A percentile compares a stretch with the other conserved stretches of the same genome.
Conservation (phyloP, 2,329 filamentous ascomycete genomes). For the Boeremia lycopersici region DNA sequence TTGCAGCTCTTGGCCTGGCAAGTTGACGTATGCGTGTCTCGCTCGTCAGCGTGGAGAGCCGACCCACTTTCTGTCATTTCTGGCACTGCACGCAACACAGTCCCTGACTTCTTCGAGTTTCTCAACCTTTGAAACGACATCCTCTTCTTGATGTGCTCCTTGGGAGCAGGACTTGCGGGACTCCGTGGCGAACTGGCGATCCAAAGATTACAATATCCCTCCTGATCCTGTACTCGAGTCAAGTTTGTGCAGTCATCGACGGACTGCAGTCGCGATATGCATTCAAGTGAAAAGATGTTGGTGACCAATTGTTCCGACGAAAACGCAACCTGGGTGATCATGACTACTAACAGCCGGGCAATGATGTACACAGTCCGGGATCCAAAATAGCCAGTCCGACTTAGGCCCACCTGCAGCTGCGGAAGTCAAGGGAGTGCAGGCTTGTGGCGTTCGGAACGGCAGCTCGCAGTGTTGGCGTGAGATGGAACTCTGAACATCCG, state of each 20-base stretch:
- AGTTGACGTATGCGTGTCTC: conserved; percentile 41
- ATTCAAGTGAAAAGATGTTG: conserved; percentile 14
- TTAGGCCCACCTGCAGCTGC: conserved; percentile 8
- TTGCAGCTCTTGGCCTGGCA: conserved; percentile 24
- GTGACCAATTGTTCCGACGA: conserved; percentile 18
- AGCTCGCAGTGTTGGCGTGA: conserved; percentile 8
- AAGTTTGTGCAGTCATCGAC: conserved; percentile 12
- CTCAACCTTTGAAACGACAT: conserved; percentile 33
- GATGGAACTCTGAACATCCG: conserved; percentile 9
- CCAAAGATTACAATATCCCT: conserved; percentile 1
- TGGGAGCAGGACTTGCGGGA: conserved; percentile 12
- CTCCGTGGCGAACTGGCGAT: conserved; percentile 1
- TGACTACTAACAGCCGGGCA: conserved; percentile 23
- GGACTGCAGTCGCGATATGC: conserved; percentile 12
- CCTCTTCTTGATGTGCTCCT: conserved; percentile 16
- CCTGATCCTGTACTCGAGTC: conserved; percentile 4
- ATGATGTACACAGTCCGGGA: conserved; percentile 19
- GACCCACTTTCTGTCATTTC: conserved; percentile 26
- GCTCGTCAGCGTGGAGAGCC: conserved; percentile 45
- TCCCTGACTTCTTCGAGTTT: conserved; percentile 32
- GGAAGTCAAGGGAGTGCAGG: conserved; percentile 10
- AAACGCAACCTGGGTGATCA: conserved; percentile 19
- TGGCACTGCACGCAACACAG: conserved; percentile 47
- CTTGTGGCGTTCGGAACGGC: conserved; percentile 12
- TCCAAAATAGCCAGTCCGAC: conserved; percentile 15